These are phyloP conservation scores for Auricularia auricula-judae DNA, from an alignment of 768 basidiomycete species.

Conservation along the genomic window DNA sequence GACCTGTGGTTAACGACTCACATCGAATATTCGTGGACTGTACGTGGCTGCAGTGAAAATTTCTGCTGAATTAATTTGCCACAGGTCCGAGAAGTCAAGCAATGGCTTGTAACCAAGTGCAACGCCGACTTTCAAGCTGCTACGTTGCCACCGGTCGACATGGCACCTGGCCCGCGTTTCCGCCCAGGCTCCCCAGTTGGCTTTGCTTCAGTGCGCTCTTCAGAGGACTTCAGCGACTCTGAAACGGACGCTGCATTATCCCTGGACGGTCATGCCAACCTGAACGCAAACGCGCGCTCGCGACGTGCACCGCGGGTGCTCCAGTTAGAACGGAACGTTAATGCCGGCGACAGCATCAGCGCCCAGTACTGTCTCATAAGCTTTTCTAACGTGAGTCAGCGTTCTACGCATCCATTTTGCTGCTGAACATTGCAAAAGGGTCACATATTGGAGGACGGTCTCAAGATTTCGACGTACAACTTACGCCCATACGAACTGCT, in stretches of 20 bases:
- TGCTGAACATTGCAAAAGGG: conserved; percentile 54
- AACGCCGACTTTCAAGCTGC: conserved; percentile 11
- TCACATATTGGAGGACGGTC: conserved; percentile 59
- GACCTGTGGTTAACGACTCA: conserved; percentile 76
- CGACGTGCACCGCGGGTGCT: conserved; percentile 35
- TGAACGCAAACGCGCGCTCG: conserved; percentile 22
- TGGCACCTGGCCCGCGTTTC: conserved; percentile 6
- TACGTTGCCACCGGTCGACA: conserved; percentile 12
- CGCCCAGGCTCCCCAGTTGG: conserved; percentile 19
- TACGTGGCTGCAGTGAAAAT: neutral
- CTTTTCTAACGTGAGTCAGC: conserved; percentile 3
- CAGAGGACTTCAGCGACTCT: neutral
- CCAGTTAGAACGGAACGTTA: conserved; percentile 27
- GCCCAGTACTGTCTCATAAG: conserved; percentile 3
- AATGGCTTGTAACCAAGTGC: conserved; percentile 50
- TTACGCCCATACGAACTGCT: conserved; percentile 54
- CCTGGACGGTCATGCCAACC: conserved; percentile 13
- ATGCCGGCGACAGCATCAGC: conserved; percentile 14
- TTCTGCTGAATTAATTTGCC: neutral
- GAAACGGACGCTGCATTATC: neutral
- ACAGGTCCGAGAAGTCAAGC: conserved; percentile 45
- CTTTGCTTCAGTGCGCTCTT: conserved; percentile 31
- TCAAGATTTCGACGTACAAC: conserved; percentile 44
- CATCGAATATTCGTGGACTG: conserved; percentile 45
- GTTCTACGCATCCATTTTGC: conserved; percentile 2